phyloP scores from a whole-genome alignment of 495 filamentous ascomycete species.

The Neurospora sp. region DNA sequence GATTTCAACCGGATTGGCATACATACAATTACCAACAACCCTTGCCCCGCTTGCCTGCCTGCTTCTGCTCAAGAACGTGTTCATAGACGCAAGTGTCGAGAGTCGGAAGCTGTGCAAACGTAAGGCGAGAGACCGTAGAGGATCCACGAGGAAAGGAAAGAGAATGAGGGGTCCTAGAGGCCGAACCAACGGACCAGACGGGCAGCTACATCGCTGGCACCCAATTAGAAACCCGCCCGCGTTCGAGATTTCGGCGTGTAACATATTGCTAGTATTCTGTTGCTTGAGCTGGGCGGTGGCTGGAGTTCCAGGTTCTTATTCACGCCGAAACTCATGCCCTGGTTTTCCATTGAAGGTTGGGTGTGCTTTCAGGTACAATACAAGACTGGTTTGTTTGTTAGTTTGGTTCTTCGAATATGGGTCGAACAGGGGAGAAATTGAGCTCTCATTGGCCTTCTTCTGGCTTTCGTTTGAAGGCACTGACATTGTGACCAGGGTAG shows the following conservation, averaged over 20 bases:
- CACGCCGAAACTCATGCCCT: not conserved
- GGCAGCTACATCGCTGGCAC: not conserved
- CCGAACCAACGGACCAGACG: not conserved
- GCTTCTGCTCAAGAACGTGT: not conserved
- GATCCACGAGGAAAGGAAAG: not conserved
- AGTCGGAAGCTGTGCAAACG: not conserved
- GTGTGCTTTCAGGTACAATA: too few relatives aligned
- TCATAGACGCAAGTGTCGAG: not conserved
- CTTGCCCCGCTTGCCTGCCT: not conserved
- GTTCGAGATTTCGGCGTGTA: not conserved
- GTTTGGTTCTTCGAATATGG: too few relatives aligned
- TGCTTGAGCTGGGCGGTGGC: not conserved
- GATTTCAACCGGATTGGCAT: too few relatives aligned
- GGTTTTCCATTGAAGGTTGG: not conserved
- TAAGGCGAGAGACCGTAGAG: not conserved
- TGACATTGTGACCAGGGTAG: too few relatives aligned
- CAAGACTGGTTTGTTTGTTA: too few relatives aligned
- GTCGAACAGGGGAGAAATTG: too few relatives aligned
- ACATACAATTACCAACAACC: not conserved
- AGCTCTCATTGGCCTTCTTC: too few relatives aligned
- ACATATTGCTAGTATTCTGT: not conserved
- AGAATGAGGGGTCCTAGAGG: not conserved
- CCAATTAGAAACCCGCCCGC: not conserved
- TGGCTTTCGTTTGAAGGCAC: too few relatives aligned
- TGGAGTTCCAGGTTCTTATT: not conserved